phyloP scores from a whole-genome alignment of 2,329 filamentous ascomycete species.

The Aspergillus unguis region DNA sequence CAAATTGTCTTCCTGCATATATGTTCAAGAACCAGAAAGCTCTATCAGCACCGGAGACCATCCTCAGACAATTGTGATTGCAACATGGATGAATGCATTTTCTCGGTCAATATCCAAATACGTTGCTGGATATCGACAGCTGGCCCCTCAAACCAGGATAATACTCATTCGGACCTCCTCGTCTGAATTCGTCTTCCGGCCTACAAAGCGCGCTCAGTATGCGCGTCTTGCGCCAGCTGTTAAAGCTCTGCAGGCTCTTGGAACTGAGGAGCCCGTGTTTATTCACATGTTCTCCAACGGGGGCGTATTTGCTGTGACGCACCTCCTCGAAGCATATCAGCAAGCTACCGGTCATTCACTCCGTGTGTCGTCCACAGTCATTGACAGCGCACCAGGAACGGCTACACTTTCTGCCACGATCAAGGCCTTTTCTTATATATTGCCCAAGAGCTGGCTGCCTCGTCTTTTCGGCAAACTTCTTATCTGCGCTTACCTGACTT shows the following conservation, averaged over 20 bases:
- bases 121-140: slow-evolving; percentile 41
- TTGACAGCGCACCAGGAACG: slow-evolving; percentile 48
- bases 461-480: slow-evolving; percentile 26
- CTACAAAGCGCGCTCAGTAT: slow-evolving; percentile 22
- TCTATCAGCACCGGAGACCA: slow-evolving; percentile 4
- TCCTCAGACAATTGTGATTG: slow-evolving; percentile 41
- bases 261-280: slow-evolving; percentile 30
- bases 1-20: slow-evolving; percentile 38
- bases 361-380: slow-evolving; percentile 40
- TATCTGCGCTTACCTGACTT: slow-evolving; percentile 19
- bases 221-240: slow-evolving; percentile 34
- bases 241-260: slow-evolving; percentile 29
- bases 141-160: slow-evolving; percentile 44
- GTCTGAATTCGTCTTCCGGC: slow-evolving; percentile 32
- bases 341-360: slow-evolving; percentile 31
- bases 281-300: slow-evolving; percentile 53
- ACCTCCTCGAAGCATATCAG: slow-evolving; percentile 41
- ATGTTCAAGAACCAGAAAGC: slow-evolving; percentile 34
- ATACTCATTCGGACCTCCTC: slow-evolving; percentile 40
- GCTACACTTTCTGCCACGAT: slow-evolving; percentile 24
- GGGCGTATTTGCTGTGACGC: slow-evolving; percentile 40
- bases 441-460: slow-evolving; percentile 33
- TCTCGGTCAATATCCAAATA: slow-evolving; percentile 48
- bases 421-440: slow-evolving; percentile 35
- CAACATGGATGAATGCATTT: slow-evolving; percentile 50